Base-by-base conservation (phyloP, 2,329 filamentous ascomycete species). In the Pyrenophora teres region DNA sequence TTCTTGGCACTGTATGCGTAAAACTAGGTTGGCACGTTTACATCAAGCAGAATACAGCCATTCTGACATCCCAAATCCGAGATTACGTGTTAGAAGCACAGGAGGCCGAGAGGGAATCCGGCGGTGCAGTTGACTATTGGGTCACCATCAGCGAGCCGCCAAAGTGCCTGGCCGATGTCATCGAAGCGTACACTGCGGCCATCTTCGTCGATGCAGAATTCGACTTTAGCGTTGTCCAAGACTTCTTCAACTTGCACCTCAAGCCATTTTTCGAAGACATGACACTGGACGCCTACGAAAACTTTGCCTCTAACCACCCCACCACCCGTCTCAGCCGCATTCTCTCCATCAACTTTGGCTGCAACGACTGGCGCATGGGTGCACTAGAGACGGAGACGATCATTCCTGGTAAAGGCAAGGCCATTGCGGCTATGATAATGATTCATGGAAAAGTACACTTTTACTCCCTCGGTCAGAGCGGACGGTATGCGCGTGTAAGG, bases 131-230 rank as follows among this genome's bases (percentile, higher is more conserved):
- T 3, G 84, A 90, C 74, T 93, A 87, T 71, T 94, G 90, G 90
- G 79, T 83, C 23, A 59, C 39, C 18, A 58, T 66, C 10, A 79
- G 78, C 13, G 78, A 83, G 35, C 86, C 88, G 1, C 89, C 89
- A 7, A 94, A 94, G 56, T 86, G 82, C 46, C 83, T 97, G 5
- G 85, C 92, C 0, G 94, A 99, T 71, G 84, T 96, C 32, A 80
- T 97, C 3, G 94, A 99, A 78, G 85, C 93, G 0, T 94, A 92
- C 63, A 77, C 97, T 2, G 94, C 92, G 1, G 93, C 93, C 16
- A 81, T 97, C 18, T 97, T 97, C 69, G 88, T 99, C 9, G 94
- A 99, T 73, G 88, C 90, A 0, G 79, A 81, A 39, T 97, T 93
- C 74, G 77, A 94, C 67, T 97, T 88, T 72, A 71, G 72, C 10